These are phyloP conservation scores for Chenopodium berlandieri DNA, from an alignment of 148 eudicot species.

Conservation along the genomic window DNA sequence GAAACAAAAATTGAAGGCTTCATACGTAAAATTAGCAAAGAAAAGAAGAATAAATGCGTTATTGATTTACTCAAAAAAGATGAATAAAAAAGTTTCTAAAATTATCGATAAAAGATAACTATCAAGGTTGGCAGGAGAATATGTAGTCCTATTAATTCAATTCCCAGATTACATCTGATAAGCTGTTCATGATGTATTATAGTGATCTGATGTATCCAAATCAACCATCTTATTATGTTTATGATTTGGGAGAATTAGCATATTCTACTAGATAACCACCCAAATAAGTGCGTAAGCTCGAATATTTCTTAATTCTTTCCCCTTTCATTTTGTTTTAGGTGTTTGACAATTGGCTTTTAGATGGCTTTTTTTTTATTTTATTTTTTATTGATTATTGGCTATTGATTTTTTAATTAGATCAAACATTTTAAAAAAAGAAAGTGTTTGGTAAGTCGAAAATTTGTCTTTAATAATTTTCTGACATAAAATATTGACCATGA, in stretches of 20 bases:
- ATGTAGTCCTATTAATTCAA: constrained; percentile 9
- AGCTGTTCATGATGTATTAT: neutral
- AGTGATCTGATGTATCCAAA: neutral
- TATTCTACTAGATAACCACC: neutral
- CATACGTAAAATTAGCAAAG: neutral
- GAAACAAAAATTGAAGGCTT: neutral
- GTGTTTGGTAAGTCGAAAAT: too few relatives aligned
- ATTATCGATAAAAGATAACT: neutral
- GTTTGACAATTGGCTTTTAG: too few relatives aligned
- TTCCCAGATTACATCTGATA: neutral
- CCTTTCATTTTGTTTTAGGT: too few relatives aligned
- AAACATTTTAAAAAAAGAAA: too few relatives aligned
- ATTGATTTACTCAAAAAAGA: neutral
- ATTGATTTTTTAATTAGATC: too few relatives aligned
- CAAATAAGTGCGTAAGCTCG: neutral
- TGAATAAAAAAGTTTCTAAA: constrained; percentile 1
- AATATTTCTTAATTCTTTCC: neutral
- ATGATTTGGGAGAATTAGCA: constrained; percentile 12
- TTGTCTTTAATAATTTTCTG: too few relatives aligned
- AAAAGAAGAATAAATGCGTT: neutral
- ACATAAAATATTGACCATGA: too few relatives aligned
- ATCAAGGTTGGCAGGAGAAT: constrained; percentile 21
- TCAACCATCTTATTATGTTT: neutral
- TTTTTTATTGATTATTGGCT: too few relatives aligned
- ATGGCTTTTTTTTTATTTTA: too few relatives aligned